Evolutionary conservation across 805 yeast species (phyloP).

Genomic region (Yarrowia sp.): DNA sequence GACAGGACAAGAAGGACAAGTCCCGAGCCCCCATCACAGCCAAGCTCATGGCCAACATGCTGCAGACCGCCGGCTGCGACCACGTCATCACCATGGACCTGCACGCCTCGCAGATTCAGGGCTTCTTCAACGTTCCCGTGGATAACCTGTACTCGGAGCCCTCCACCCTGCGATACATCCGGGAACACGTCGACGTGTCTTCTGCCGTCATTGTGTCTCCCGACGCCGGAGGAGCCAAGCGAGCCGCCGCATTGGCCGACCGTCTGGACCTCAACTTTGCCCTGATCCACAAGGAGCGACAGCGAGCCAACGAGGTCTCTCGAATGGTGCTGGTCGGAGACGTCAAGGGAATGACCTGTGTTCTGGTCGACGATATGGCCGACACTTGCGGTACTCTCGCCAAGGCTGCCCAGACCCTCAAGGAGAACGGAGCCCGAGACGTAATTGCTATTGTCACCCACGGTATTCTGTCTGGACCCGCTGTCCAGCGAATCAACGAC

Average conservation of each 20-base stretch:
- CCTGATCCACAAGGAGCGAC: slow-evolving; percentile 94
- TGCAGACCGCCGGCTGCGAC: slow-evolving; percentile 92
- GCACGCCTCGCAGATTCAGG: slow-evolving; percentile 98
- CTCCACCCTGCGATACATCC: slow-evolving; percentile 79
- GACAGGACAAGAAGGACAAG: slow-evolving; percentile 97
- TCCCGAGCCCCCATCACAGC: slow-evolving; percentile 97
- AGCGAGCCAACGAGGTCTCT: slow-evolving; percentile 91
- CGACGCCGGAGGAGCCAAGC: slow-evolving; percentile 98
- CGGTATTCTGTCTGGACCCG: slow-evolving; percentile 89
- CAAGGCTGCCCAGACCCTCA: slow-evolving; percentile 88
- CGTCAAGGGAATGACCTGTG: slow-evolving; percentile 80
- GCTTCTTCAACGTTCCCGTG: slow-evolving; percentile 93
- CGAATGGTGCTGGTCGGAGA: slow-evolving; percentile 97
- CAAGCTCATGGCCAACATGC: slow-evolving; percentile 86
- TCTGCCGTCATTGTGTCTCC: slow-evolving; percentile 88
- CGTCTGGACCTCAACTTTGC: slow-evolving; percentile 92
- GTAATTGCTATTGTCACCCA: slow-evolving; percentile 96
- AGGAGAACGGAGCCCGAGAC: slow-evolving; percentile 78
- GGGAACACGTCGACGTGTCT: slow-evolving; percentile 62
- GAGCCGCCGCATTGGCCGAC: slow-evolving; percentile 95
- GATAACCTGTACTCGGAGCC: slow-evolving; percentile 97
- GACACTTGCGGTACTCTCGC: slow-evolving; percentile 97
- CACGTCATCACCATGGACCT: slow-evolving; percentile 97
- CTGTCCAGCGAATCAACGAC: slow-evolving; percentile 71
- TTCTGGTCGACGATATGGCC: slow-evolving; percentile 96